A percentile compares a stretch with the other conserved stretches of the same genome.
Conservation (phyloP, 2,329 filamentous ascomycete species). For the Fusarium longipes region DNA sequence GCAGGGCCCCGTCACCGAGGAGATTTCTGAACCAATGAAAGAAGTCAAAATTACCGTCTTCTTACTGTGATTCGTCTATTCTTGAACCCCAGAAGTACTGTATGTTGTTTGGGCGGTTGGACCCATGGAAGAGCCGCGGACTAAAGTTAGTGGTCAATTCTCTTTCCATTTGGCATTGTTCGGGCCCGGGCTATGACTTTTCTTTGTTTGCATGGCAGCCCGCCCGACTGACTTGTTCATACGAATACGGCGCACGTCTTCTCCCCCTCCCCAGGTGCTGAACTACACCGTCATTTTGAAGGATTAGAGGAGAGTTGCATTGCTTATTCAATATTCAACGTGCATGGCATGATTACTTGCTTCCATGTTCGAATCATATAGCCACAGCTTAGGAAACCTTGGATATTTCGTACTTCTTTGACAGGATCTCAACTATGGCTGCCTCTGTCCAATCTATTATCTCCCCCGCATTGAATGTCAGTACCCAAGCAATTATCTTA, state of each 20-base stretch:
- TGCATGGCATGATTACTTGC: conserved; percentile 10
- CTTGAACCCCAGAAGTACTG: conserved; percentile 18
- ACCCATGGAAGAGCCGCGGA: conserved; percentile 14
- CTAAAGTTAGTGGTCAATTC: conserved; percentile 2
- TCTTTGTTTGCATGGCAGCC: conserved; percentile 20
- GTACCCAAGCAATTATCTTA: background rate
- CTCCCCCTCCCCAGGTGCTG: conserved; percentile 1
- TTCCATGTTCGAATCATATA: background rate
- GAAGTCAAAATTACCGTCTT: conserved; percentile 46
- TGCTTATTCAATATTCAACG: background rate
- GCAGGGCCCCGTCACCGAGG: background rate
- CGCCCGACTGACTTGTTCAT: conserved; percentile 18
- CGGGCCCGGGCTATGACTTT: conserved; percentile 11
- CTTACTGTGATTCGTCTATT: conserved; percentile 43
- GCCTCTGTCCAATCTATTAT: conserved; percentile 8
- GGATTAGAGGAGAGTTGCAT: background rate
- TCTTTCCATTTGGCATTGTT: conserved; percentile 3
- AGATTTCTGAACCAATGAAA: conserved; percentile 44
- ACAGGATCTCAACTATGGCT: background rate
- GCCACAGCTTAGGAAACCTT: background rate
- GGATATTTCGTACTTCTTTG: background rate
- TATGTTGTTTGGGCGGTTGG: conserved; percentile 23
- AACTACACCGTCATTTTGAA: conserved; percentile 41
- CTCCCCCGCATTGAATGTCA: conserved; percentile 29
- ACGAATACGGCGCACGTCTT: conserved; percentile 41